Evolutionary conservation across 2,329 filamentous ascomycete genomes (phyloP).

Genomic region (Myriosclerotinia scirpicola): DNA sequence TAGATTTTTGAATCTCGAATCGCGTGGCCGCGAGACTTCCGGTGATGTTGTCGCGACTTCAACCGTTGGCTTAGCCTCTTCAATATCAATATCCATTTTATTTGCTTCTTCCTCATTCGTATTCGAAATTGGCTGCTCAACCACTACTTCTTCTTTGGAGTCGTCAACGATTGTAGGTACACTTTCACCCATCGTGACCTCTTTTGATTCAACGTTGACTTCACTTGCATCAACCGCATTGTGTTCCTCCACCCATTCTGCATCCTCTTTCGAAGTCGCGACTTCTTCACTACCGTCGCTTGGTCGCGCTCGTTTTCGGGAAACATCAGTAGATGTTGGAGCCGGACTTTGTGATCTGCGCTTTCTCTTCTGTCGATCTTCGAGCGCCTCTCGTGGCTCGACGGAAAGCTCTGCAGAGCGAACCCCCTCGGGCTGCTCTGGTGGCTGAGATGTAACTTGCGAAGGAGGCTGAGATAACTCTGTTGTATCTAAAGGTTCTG

Average conservation of each 20-base stretch:
- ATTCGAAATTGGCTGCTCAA: conserved; percentile 20
- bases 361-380: conserved; percentile 65
- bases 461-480: conserved; percentile 29
- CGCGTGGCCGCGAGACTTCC: conserved; percentile 31
- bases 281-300: conserved; percentile 36
- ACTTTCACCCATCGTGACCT: conserved; percentile 13
- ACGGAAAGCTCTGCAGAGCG: conserved; percentile 31
- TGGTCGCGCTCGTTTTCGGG: conserved; percentile 56
- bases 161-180: conserved; percentile 28
- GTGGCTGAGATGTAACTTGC: conserved; percentile 24
- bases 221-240: conserved; percentile 30
- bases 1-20: conserved; percentile 52
- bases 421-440: conserved; percentile 28
- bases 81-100: conserved; percentile 21
- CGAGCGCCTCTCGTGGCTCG: conserved; percentile 42
- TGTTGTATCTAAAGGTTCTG: conserved; percentile 27
- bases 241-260: conserved; percentile 35
- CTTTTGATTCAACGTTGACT: conserved; percentile 23
- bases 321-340: conserved; percentile 53
- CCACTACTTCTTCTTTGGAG: conserved; percentile 28
- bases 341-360: conserved; percentile 63
- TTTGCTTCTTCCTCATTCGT: conserved; percentile 2
- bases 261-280: conserved; percentile 28
- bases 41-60: conserved; percentile 21
- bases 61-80: conserved; percentile 10